A percentile compares a stretch with the other conserved stretches of the same genome.
Conservation (phyloP, 805 yeast species). For the Saitoella complicata region DNA sequence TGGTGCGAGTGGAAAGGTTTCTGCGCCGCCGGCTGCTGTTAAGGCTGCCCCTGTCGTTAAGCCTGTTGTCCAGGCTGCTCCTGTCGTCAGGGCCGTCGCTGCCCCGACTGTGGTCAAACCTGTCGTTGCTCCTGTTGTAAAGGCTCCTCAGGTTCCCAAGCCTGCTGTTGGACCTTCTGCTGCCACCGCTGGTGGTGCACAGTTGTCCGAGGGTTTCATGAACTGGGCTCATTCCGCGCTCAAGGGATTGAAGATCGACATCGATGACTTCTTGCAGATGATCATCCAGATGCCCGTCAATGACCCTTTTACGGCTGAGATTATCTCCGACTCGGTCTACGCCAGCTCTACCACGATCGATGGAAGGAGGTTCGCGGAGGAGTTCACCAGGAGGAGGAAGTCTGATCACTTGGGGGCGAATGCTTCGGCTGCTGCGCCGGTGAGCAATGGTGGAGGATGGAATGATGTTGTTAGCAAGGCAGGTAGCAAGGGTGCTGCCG, state of each 20-base stretch:
- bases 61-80: slow-evolving; percentile 4
- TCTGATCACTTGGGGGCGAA: slow-evolving; percentile 42
- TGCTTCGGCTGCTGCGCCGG: slow-evolving; percentile 34
- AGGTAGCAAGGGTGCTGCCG: slow-evolving; percentile 4
- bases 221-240: slow-evolving; percentile 25
- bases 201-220: slow-evolving; percentile 21
- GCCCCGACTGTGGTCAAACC: slow-evolving; percentile 1
- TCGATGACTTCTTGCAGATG: slow-evolving; percentile 61
- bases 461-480: slow-evolving; percentile 12
- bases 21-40: neutral
- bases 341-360: slow-evolving; percentile 81
- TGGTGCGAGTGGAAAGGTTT: slow-evolving; percentile 57
- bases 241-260: slow-evolving; percentile 41
- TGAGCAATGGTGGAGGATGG: slow-evolving; percentile 46
- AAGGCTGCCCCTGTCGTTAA: slow-evolving; percentile 2
- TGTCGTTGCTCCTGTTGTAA: neutral
- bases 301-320: slow-evolving; percentile 52
- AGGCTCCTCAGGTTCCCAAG: neutral
- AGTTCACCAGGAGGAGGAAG: slow-evolving; percentile 64
- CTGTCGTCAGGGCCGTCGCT: neutral
- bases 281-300: slow-evolving; percentile 60
- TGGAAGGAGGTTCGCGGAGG: slow-evolving; percentile 85
- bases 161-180: slow-evolving; percentile 10
- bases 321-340: slow-evolving; percentile 83
- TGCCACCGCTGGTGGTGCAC: slow-evolving; percentile 6